Percentiles rank a stretch among this genome's conserved stretches.
Conservation (phyloP, 495 filamentous ascomycete species). For the Penicillium tannophilum region DNA sequence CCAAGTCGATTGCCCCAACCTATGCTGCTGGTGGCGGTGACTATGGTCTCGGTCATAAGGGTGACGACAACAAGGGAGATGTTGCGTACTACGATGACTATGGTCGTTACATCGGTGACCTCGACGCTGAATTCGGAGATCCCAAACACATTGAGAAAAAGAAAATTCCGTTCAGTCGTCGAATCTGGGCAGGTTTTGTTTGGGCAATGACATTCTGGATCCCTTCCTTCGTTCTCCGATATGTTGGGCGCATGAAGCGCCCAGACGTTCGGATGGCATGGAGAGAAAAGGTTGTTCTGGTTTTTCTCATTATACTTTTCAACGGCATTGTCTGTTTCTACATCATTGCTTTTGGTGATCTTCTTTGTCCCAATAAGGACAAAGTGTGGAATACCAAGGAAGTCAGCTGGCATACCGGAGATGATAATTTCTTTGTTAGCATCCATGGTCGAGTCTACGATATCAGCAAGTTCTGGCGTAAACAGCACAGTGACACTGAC, state of each 20-base stretch:
- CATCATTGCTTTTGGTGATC: conserved; percentile 80
- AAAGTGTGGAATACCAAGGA: conserved; percentile 83
- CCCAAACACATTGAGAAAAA: conserved; percentile 75
- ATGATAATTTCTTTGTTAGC: conserved; percentile 84
- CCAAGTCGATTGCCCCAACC: conserved; percentile 78
- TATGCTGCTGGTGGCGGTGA: conserved; percentile 58
- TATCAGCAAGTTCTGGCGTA: conserved; percentile 81
- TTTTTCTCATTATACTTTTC: conserved; percentile 76
- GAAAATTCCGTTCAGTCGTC: conserved; percentile 61
- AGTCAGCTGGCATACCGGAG: conserved; percentile 67
- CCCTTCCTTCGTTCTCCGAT: conserved; percentile 79
- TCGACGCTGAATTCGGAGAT: conserved; percentile 76
- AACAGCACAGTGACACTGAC: conserved; percentile 71
- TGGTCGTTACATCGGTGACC: conserved; percentile 55
- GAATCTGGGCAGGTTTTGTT: conserved; percentile 76
- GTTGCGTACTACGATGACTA: conserved; percentile 63
- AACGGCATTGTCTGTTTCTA: conserved; percentile 89
- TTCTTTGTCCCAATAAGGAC: conserved; percentile 89
- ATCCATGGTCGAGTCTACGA: conserved; percentile 91
- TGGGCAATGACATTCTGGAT: conserved; percentile 95
- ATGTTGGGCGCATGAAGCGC: conserved; percentile 91
- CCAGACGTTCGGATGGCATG: conserved; percentile 97
- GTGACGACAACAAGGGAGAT: conserved; percentile 74
- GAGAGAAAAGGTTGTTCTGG: conserved; percentile 89
- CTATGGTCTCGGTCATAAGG: conserved; percentile 83